Conservation (phyloP, 2,329 filamentous ascomycete genomes). For the Beauveria varroae region DNA sequence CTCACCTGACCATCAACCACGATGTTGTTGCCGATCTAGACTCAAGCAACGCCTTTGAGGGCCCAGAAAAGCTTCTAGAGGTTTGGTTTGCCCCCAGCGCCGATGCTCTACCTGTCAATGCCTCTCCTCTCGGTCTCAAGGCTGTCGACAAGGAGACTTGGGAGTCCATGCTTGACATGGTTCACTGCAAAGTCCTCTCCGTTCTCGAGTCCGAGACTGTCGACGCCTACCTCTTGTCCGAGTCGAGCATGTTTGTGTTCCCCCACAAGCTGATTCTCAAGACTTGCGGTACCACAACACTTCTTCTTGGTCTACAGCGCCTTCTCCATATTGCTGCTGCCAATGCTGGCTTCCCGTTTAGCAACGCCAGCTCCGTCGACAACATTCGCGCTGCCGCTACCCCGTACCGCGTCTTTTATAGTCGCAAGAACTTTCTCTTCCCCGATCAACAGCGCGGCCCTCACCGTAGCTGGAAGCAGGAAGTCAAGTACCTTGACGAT, state of each 20-base stretch:
- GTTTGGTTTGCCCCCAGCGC: conserved; percentile 92
- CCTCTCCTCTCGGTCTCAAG: conserved; percentile 74
- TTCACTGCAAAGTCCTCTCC: conserved; percentile 97
- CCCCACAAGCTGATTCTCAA: conserved; percentile 99
- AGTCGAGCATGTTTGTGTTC: conserved; percentile 99
- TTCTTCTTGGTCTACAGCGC: conserved; percentile 81
- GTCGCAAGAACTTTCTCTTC: conserved; percentile 96
- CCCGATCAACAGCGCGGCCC: conserved; percentile 90
- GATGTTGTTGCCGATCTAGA: conserved; percentile 89
- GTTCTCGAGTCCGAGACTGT: conserved; percentile 88
- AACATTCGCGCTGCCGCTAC: conserved; percentile 71
- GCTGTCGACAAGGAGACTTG: conserved; percentile 75
- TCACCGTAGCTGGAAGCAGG: conserved; percentile 95
- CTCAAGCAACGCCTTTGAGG: conserved; percentile 94
- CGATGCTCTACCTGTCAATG: conserved; percentile 60
- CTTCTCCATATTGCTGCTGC: conserved; percentile 86
- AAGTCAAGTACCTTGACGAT: conserved; percentile 86
- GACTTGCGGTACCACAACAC: conserved; percentile 94
- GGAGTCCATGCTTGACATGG: conserved; percentile 95
- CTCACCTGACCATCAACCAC: conserved; percentile 93
- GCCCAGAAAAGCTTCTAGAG: conserved; percentile 95
- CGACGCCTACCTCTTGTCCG: conserved; percentile 92
- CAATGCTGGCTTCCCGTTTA: conserved; percentile 81
- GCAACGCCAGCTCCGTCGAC: conserved; percentile 57
- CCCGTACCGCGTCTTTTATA: conserved; percentile 96